Evolutionary conservation across 1,284 basidiomycete species (phyloP), one percentile per base, ranked within the genome.

Genomic region (Heterobasidion parviporum): DNA sequence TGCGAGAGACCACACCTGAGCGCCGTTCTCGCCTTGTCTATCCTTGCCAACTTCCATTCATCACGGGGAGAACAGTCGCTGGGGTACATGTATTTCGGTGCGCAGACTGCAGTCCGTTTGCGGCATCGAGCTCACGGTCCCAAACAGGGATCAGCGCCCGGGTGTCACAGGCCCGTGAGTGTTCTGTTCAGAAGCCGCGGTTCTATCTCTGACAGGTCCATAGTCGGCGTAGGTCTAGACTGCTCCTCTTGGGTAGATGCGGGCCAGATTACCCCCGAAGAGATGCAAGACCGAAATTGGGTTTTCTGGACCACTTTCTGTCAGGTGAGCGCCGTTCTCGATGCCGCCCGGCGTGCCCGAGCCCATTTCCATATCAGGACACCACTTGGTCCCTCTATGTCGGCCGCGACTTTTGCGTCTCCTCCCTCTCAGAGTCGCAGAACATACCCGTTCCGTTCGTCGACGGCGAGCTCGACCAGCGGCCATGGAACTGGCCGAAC

Each of bases 351-450:
- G 41, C 47, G 45, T 51, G 51, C 43, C 16, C 52, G 50, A 43
- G 26, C 33, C 16, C 5, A 26, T 26, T 26, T 43, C 33, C 16
- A 38, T 56, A 4, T 41, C 61, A 81, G 73, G 81, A 83, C 56
- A 76, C 81, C 5, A 81, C 78, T 56, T 83, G 80, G 80, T 78
- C 77, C 0, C 69, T 82, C 0, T 82, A 81, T 53, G 78, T 81
- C 41, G 81, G 81, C 6, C 72, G 82, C 15, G 81, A 83, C 52
- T 79, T 77, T 60, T 77, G 75, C 54, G 71, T 82, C 38, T 64
- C 71, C 2, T 63, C 70, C 18, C 75, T 72, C 3, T 67, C 66
- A 16, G 69, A 70, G 33, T 61, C 62, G 54, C 66, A 68, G 55
- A 65, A 59, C 45, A 68, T 78, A 51, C 71, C 76, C 1, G 65